Percentiles rank a stretch among this genome's conserved stretches.
These are phyloP conservation scores for Moricandia moricandioides DNA, from an alignment of 345 rosid species.

Conservation along the genomic window DNA sequence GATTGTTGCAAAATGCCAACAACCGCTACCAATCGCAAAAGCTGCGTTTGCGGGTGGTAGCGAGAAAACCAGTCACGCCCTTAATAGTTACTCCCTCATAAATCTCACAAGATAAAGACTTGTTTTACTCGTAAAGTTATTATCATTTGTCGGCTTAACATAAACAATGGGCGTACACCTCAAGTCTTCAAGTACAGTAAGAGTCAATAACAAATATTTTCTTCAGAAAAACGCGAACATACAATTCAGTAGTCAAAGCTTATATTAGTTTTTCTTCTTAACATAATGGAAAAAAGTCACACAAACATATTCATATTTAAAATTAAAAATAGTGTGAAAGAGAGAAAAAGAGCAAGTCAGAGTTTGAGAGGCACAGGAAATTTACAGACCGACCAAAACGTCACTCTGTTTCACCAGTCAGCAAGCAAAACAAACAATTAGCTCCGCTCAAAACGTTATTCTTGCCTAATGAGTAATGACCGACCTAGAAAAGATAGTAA, in stretches of 20 bases:
- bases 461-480: conserved; percentile 16
- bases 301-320: not conserved
- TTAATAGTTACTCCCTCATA: not conserved
- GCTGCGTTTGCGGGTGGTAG: too few relatives aligned
- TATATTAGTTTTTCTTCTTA: not conserved
- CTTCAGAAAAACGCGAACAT: not conserved
- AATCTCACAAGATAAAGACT: not conserved
- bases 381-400: conserved; percentile 39
- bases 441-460: not conserved
- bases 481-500: conserved; percentile 9
- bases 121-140: not conserved
- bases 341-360: conserved; percentile 24
- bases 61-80: too few relatives aligned
- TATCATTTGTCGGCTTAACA: conserved; percentile 17
- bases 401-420: conserved; percentile 21
- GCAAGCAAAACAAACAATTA: conserved; percentile 13
- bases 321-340: conserved; percentile 23
- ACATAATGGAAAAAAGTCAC: conserved; percentile 20
- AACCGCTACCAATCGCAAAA: too few relatives aligned
- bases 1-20: too few relatives aligned
- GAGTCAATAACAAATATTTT: conserved; percentile 14
- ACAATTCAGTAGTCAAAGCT: conserved; percentile 20
- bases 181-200: not conserved
- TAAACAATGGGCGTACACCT: not conserved
- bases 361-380: conserved; percentile 25